phyloP scores from a whole-genome alignment of 2,329 filamentous ascomycete genomes.

The Xylaria sp. region DNA sequence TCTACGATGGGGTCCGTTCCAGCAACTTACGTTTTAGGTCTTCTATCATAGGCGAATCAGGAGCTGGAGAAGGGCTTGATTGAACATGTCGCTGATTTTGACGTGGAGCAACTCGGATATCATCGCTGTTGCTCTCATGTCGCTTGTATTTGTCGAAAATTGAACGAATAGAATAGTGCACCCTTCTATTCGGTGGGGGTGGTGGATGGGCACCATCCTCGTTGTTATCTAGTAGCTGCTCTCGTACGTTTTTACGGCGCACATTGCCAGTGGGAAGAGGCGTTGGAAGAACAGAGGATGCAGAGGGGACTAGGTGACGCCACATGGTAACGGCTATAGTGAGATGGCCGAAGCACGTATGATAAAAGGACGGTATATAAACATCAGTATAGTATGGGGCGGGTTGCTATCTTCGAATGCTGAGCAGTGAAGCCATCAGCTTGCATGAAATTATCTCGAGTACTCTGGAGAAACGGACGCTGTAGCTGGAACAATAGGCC shows the following conservation, averaged over 20 bases:
- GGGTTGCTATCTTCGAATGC: not conserved
- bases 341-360: not conserved
- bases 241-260: slow-evolving; percentile 17
- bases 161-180: slow-evolving; percentile 34
- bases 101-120: slow-evolving; percentile 15
- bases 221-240: slow-evolving; percentile 30
- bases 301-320: slow-evolving; percentile 15
- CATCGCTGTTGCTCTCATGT: slow-evolving; percentile 23
- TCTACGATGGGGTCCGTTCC: not conserved
- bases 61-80: slow-evolving; percentile 32
- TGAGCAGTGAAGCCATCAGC: not conserved
- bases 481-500: not conserved
- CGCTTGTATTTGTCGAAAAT: slow-evolving; percentile 40
- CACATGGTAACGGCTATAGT: slow-evolving; percentile 20
- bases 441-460: not conserved
- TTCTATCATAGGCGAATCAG: slow-evolving; percentile 36
- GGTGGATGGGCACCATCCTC: slow-evolving; percentile 25
- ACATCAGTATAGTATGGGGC: not conserved
- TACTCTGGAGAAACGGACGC: not conserved
- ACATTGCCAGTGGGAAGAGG: slow-evolving; percentile 21
- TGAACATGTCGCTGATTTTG: slow-evolving; percentile 7
- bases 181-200: slow-evolving; percentile 34
- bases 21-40: slow-evolving; percentile 38
- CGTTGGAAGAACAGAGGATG: slow-evolving; percentile 28
- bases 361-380: not conserved